Evolutionary conservation across 179 eudicot genomes (phyloP).

Genomic region (Pouteria campechiana): DNA sequence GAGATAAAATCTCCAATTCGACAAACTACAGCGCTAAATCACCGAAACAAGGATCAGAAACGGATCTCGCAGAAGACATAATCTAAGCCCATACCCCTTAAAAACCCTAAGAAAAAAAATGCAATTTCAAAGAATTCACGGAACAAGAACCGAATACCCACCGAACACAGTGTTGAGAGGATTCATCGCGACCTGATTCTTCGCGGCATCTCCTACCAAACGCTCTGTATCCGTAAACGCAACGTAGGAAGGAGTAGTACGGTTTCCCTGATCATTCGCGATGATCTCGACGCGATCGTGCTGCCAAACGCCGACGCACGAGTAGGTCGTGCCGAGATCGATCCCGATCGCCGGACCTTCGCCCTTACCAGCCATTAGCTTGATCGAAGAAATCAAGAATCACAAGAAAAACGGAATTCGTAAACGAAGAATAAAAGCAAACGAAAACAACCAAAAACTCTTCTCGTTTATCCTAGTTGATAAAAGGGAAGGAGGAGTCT

Average conservation of each 20-base stretch:
- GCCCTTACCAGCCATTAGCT: slow-evolving; percentile 21
- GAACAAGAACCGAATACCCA: no score
- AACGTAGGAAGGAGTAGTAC: slow-evolving; percentile 35
- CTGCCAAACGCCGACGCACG: slow-evolving; percentile 35
- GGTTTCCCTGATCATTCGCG: slow-evolving; percentile 33
- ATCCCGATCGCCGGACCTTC: slow-evolving; percentile 37
- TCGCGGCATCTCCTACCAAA: slow-evolving; percentile 27
- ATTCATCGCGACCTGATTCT: slow-evolving; percentile 36
- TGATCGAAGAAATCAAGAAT: slow-evolving; percentile 1
- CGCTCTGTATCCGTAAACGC: slow-evolving; percentile 27
- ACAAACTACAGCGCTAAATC: no score
- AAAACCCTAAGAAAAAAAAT: no score
- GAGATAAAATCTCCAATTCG: no score
- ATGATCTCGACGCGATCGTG: slow-evolving; percentile 36
- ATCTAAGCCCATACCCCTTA: no score
- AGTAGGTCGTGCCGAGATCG: slow-evolving; percentile 32
- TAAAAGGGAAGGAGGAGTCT: not conserved
- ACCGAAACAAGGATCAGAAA: no score
- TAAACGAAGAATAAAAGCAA: not conserved
- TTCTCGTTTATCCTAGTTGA: not conserved
- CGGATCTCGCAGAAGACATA: no score
- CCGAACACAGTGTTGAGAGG: slow-evolving; percentile 35
- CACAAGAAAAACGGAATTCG: slow-evolving; percentile 4
- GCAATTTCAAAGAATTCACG: no score
- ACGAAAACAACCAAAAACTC: not conserved